These are phyloP conservation scores for Aphanoascus verrucosus DNA, from an alignment of 2,329 filamentous ascomycete species.

Conservation along the genomic window DNA sequence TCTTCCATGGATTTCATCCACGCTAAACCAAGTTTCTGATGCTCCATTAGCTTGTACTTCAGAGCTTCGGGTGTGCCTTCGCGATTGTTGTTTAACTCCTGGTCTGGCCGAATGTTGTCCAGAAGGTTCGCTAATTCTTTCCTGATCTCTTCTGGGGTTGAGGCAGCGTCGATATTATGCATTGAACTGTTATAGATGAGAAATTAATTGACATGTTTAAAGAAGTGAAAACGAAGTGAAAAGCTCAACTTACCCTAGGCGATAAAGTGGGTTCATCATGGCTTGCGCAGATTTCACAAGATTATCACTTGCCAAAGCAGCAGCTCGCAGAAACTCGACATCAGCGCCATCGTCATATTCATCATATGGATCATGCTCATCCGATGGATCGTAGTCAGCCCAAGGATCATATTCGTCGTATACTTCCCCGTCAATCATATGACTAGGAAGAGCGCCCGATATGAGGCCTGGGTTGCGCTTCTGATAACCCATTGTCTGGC, in stretches of 20 bases:
- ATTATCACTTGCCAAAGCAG: not conserved
- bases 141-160: conserved; percentile 31
- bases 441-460: too few species aligned
- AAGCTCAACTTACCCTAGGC: not conserved
- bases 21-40: conserved; percentile 66
- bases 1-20: conserved; percentile 69
- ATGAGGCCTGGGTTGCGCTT: too few species aligned
- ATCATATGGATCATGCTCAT: too few species aligned
- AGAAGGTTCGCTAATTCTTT: conserved; percentile 58
- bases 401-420: too few species aligned
- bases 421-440: too few species aligned
- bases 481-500: too few species aligned
- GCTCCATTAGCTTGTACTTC: conserved; percentile 59
- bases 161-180: conserved; percentile 29
- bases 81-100: conserved; percentile 50
- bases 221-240: not conserved
- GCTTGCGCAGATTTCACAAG: not conserved
- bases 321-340: too few species aligned
- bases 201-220: not conserved
- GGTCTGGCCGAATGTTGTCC: conserved; percentile 62
- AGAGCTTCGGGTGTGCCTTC: conserved; percentile 61
- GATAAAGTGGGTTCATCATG: not conserved
- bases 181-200: not conserved
- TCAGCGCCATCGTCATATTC: too few species aligned
- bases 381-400: too few species aligned